Evolutionary conservation across 495 filamentous ascomycete genomes (phyloP).

Genomic region (Sordaria brevicollis): DNA sequence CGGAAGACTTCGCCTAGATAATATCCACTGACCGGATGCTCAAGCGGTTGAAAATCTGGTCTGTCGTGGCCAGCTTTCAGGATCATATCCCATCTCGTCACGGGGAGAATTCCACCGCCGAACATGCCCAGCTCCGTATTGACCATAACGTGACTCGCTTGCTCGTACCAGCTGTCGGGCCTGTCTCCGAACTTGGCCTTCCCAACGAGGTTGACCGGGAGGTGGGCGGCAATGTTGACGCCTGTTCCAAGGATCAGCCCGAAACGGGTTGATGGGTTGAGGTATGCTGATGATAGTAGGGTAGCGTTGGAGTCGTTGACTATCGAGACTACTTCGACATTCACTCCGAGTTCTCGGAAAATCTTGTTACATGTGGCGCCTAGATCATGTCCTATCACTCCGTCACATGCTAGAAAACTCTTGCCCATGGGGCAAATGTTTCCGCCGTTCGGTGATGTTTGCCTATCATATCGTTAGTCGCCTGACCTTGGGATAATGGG

Average conservation of each 20-base stretch:
- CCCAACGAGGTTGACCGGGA: slow-evolving; percentile 43
- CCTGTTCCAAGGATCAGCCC: slow-evolving; percentile 48
- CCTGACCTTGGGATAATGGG: neutral
- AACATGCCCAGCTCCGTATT: slow-evolving; percentile 87
- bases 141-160: slow-evolving; percentile 49
- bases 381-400: slow-evolving; percentile 40
- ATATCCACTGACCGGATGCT: slow-evolving; percentile 71
- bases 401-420: slow-evolving; percentile 51
- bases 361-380: slow-evolving; percentile 42
- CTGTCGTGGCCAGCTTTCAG: slow-evolving; percentile 54
- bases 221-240: slow-evolving; percentile 43
- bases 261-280: slow-evolving; percentile 51
- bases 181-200: slow-evolving; percentile 39
- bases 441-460: slow-evolving; percentile 65
- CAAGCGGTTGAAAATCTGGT: slow-evolving; percentile 77
- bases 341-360: slow-evolving; percentile 31
- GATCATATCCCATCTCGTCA: slow-evolving; percentile 62
- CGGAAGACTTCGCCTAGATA: slow-evolving; percentile 80
- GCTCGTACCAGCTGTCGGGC: slow-evolving; percentile 45
- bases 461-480: slow-evolving; percentile 37
- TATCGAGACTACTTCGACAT: slow-evolving; percentile 63
- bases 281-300: slow-evolving; percentile 67
- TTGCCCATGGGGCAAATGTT: slow-evolving; percentile 79
- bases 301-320: slow-evolving; percentile 79
- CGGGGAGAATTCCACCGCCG: slow-evolving; percentile 54